Base-by-base conservation (phyloP, 306 rosid species). In the Senna tora region DNA sequence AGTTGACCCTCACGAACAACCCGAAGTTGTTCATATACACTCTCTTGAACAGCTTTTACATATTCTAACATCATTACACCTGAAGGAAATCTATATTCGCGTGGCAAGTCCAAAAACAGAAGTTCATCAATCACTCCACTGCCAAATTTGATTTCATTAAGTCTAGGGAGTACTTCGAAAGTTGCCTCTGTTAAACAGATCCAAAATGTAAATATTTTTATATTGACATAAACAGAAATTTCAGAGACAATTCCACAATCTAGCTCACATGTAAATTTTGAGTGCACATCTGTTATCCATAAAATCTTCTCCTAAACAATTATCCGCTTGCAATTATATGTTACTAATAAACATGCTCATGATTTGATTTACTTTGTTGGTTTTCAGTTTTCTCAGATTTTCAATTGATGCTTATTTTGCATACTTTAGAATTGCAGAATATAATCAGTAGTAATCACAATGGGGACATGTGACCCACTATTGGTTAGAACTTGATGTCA, bases 1-100 rank as follows among this genome's bases (percentile, higher is more conserved):
- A 95, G 99, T 72, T 85, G 97, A 76, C 99, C 99, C 85, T 91
- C 99, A 6, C 96, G 99, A 78, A 89, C 90, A 82, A 95, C 97
- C 32, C 97, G 99, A 72, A 91, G 96, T 63, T 95, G 99, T 86
- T 95, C 97, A 17, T 95, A 90, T 25, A 95, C 93, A 56, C 97
- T 88, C 81, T 91, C 99, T 84, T 95, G 96, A 75, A 95, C 95
- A 12, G 96, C 97, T 81, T 95, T 95, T 43, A 82, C 87, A 80
- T 88, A 95, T 75, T 95, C 99, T 87, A 95, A 72, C 93, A 88
- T 80, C 99, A 95, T 89, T 16, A 76, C 28, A 63, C 97, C 96
- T 57, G 97, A 87, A 20, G 89, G 25, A 82, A 84, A 88, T 80
- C 92, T 85, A 52, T 15, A 22, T 88, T 95, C 99, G 12, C 87